phyloP scores from a whole-genome alignment of 2,329 filamentous ascomycete genomes.

The Pseudogymnoascus destructans region DNA sequence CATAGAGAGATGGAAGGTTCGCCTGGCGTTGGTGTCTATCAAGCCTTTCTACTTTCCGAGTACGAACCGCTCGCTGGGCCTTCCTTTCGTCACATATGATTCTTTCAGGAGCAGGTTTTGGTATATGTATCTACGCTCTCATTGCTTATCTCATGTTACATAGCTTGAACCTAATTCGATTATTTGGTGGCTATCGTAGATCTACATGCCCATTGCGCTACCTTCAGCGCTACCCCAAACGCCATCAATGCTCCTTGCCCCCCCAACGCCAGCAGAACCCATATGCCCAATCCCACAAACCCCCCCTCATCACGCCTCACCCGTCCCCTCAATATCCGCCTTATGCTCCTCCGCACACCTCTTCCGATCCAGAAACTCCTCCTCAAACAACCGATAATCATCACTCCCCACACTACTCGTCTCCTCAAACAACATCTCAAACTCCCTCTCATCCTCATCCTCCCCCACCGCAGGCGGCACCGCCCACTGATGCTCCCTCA shows the following conservation, averaged over 20 bases:
- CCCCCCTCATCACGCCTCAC: background rate
- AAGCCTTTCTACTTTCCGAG: background rate
- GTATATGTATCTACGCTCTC: background rate
- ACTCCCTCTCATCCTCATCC: conserved; percentile 41
- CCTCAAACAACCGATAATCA: conserved; percentile 61
- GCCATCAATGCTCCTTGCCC: background rate
- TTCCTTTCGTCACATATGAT: background rate
- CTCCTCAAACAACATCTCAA: conserved; percentile 74
- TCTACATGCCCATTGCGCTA: background rate
- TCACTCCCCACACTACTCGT: conserved; percentile 79
- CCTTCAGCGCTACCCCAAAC: background rate
- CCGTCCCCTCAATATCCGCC: conserved; percentile 16
- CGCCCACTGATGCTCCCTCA: conserved; percentile 89
- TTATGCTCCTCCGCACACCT: conserved; percentile 19
- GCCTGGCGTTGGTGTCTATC: background rate
- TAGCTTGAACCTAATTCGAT: too few species aligned
- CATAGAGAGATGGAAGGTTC: background rate
- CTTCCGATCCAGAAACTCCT: conserved; percentile 43
- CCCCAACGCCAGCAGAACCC: background rate
- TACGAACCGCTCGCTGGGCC: background rate
- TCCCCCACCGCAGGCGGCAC: conserved; percentile 47
- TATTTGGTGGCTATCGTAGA: too few species aligned
- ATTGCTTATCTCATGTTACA: too few species aligned
- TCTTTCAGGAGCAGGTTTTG: background rate
- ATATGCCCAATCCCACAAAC: background rate